Conservation (phyloP, 352 stramenopile species). For the Detonula confervacea region DNA sequence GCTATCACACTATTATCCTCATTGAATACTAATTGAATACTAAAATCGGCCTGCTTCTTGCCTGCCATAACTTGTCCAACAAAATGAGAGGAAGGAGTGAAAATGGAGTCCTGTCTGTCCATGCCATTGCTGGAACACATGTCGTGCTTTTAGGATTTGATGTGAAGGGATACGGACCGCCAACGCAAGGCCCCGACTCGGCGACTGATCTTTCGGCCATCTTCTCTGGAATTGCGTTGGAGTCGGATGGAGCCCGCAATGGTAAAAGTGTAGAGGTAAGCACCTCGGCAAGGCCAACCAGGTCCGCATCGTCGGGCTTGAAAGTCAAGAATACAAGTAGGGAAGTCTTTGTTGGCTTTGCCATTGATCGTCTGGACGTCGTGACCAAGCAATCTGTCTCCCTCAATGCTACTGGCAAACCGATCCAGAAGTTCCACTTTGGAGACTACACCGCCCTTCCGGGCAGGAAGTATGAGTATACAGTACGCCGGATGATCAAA, state of each 20-base stretch:
- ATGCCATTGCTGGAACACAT: constrained; percentile 37
- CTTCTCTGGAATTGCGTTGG: neutral
- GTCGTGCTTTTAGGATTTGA: constrained; percentile 44
- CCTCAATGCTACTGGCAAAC: constrained; percentile 35
- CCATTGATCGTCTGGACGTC: constrained; percentile 34
- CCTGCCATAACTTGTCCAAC: neutral
- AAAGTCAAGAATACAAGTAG: constrained; percentile 4
- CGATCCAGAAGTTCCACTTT: constrained; percentile 51
- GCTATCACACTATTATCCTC: too few species aligned
- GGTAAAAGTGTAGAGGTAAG: neutral
- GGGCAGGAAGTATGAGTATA: constrained; percentile 33
- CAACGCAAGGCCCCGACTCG: neutral
- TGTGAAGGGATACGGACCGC: constrained; percentile 22
- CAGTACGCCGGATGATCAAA: constrained; percentile 33
- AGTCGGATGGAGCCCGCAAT: neutral
- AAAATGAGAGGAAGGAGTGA: constrained; percentile 46
- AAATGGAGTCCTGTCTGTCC: constrained; percentile 28
- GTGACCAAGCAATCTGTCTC: constrained; percentile 19
- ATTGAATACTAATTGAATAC: too few species aligned
- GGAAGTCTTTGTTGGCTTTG: constrained; percentile 41
- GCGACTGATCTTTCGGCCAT: constrained; percentile 12
- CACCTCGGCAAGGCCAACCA: neutral
- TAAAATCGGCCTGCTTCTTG: too few species aligned
- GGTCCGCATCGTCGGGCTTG: neutral
- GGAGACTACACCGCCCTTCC: constrained; percentile 37